Conservation (phyloP, 768 basidiomycete genomes). For the Crepidotus variabilis region DNA sequence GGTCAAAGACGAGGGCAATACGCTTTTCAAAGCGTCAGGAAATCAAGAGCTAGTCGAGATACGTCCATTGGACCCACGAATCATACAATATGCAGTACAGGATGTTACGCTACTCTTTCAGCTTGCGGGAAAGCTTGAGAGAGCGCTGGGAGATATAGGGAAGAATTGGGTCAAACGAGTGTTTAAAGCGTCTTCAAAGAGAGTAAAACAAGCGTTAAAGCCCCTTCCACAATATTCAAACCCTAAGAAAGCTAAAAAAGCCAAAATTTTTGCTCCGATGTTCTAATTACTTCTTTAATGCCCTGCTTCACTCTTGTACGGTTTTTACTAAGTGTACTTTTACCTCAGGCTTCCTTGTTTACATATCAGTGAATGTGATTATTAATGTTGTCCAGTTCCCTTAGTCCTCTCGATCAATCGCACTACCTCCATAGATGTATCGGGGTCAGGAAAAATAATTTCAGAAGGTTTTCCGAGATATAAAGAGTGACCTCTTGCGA, state of each 20-base stretch:
- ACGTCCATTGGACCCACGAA: conserved; percentile 12
- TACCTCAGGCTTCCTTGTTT: no score
- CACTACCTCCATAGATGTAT: no score
- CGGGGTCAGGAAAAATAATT: no score
- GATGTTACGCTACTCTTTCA: conserved; percentile 18
- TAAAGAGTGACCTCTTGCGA: no score
- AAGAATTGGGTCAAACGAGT: neutral
- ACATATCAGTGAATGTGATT: no score
- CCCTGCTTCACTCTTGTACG: no score
- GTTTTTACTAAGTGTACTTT: no score
- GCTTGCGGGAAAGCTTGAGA: conserved; percentile 6
- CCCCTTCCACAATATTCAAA: neutral
- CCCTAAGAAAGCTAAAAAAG: neutral
- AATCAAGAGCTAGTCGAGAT: conserved; percentile 14
- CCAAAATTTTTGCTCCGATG: neutral
- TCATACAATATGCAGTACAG: conserved; percentile 19
- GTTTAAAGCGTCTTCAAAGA: neutral
- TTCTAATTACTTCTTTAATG: neutral
- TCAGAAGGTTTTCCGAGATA: no score
- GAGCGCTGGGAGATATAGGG: neutral
- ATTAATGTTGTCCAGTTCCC: no score
- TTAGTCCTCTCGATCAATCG: no score
- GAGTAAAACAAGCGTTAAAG: neutral
- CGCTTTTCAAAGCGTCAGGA: conserved; percentile 12
- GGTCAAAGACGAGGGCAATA: conserved; percentile 20